Base-by-base conservation (phyloP, 208 protist species). In the Trichomonas gallinae region DNA sequence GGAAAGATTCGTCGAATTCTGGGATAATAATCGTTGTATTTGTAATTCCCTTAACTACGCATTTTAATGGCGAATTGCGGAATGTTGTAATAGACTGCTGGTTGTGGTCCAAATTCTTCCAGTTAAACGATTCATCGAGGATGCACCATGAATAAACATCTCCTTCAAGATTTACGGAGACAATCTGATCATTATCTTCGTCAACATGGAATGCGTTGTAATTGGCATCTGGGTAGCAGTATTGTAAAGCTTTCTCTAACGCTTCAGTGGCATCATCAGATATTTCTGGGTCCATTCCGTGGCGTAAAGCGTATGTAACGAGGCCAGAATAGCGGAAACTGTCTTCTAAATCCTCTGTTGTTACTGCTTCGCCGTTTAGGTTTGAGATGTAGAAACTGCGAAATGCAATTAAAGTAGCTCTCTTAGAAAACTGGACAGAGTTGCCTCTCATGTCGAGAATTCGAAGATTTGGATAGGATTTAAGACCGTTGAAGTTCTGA, bases 1-100 rank as follows among this genome's bases (percentile, higher is more conserved):
- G 87, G n/a, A 49, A 93, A 36, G 15, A 44, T 38, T 93, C 44
- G 36, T 93, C 87, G n/a, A 93, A 93, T 93, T 93, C 87, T 51
- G 87, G 87, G 36, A 93, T n/a, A 36, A 48, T 48, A 15, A 51
- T 0, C 10, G 44, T 13, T 51, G 26, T 42, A 51, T 42, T 42
- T 93, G 17, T 48, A 42, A 45, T 46, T 89, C 34, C 38, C 46
- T 93, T 51, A 4, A 93, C 15, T 23, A 48, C 87, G n/a, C 87
- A 93, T 93, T 93, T 93, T 2, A 93, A 31, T 51, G 87, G 87
- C n/a, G 17, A 93, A 26, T 93, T 93, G 1, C 11, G 11, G 26
- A 44, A 51, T 26, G 11, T 51, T 38, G 87, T 93, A 51, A 93
- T 93, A 15, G 87, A 34, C 21, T 48, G 11, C 9, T 23, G 21